phyloP scores from a whole-genome alignment of 805 yeast species.

The Kregervanrija pseudodelftensis region DNA sequence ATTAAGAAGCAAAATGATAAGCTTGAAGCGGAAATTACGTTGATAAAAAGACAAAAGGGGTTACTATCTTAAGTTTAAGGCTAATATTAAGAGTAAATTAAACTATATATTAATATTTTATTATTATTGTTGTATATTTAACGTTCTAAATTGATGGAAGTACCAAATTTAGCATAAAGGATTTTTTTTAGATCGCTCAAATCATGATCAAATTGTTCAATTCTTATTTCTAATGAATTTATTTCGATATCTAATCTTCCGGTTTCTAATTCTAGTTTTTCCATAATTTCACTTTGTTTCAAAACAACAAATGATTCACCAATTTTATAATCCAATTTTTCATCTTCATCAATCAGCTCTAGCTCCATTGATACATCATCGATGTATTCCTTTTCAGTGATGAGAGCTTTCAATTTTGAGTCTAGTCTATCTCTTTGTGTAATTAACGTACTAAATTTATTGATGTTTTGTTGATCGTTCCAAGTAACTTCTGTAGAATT shows the following conservation, averaged over 20 bases:
- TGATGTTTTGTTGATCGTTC: conserved; percentile 87
- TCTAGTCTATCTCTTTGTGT: conserved; percentile 56
- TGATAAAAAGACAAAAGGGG: conserved; percentile 33
- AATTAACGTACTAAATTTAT: conserved; percentile 79
- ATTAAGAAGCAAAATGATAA: conserved; percentile 83
- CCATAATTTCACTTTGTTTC: conserved; percentile 58
- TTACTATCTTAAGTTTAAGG: conserved; percentile 5
- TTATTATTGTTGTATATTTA: conserved; percentile 12
- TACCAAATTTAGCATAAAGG: conserved; percentile 87
- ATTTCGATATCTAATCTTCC: conserved; percentile 47
- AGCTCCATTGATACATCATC: conserved; percentile 83
- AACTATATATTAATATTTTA: not conserved
- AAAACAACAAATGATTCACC: conserved; percentile 77
- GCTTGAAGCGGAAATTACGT: conserved; percentile 66
- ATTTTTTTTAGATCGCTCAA: conserved; percentile 57
- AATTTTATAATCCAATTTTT: conserved; percentile 62
- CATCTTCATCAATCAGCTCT: conserved; percentile 78
- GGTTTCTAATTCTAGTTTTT: conserved; percentile 57
- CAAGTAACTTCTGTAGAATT: conserved; percentile 58
- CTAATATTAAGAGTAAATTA: not conserved
- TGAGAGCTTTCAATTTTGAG: conserved; percentile 39
- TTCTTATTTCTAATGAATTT: conserved; percentile 34
- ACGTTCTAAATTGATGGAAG: conserved; percentile 77
- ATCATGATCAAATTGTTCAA: conserved; percentile 46
- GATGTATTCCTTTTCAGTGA: conserved; percentile 75